These are phyloP conservation scores for Taphrina deformans DNA, from an alignment of 1,139 yeast genomes.

Conservation along the genomic window DNA sequence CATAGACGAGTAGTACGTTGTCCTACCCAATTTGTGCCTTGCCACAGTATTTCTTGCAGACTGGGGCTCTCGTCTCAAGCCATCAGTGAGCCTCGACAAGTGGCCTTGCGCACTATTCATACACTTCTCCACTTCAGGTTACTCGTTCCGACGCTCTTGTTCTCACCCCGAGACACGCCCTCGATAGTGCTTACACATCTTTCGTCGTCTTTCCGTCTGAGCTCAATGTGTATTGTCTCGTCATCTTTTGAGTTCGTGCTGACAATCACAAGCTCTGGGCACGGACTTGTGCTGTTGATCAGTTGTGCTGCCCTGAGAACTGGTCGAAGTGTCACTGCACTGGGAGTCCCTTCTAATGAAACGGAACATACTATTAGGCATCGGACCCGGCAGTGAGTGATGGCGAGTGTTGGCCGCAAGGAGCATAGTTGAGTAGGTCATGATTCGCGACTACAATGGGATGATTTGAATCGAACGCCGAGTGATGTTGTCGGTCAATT, in stretches of 20 bases:
- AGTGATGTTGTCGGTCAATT: background rate
- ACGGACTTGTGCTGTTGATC: background rate
- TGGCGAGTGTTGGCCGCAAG: slow-evolving; percentile 21
- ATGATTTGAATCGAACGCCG: background rate
- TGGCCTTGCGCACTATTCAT: too few species aligned
- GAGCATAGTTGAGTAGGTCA: slow-evolving; percentile 22
- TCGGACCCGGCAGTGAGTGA: background rate
- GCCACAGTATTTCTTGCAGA: too few species aligned
- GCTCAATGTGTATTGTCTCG: too few species aligned
- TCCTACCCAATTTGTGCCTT: too few species aligned
- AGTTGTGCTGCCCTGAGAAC: background rate
- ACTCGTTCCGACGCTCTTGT: background rate
- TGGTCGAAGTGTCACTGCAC: background rate
- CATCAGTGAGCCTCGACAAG: too few species aligned
- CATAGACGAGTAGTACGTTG: too few species aligned
- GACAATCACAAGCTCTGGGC: background rate
- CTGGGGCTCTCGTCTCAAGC: too few species aligned
- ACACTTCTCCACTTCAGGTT: background rate
- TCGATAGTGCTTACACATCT: background rate
- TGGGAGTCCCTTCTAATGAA: background rate
- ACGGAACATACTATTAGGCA: background rate
- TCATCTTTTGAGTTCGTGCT: background rate
- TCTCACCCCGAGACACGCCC: background rate
- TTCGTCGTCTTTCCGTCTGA: too few species aligned
- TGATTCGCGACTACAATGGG: background rate